Conservation (phyloP, 2,329 filamentous ascomycete species). For the Dactylellina sp. region DNA sequence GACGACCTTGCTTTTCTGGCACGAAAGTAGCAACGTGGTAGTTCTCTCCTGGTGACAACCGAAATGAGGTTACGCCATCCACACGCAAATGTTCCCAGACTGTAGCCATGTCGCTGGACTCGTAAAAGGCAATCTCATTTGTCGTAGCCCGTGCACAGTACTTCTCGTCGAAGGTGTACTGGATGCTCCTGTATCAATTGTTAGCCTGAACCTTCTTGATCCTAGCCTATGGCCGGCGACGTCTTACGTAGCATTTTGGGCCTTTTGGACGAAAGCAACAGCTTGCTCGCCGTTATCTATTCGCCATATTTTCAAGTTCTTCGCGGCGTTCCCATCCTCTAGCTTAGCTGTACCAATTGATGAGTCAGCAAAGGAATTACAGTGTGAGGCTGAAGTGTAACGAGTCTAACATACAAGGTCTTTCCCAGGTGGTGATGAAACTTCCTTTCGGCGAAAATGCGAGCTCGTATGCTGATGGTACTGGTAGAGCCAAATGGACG, state of each 20-base stretch:
- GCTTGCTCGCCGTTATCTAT: constrained; percentile 76
- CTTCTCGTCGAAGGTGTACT: constrained; percentile 93
- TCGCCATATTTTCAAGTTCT: constrained; percentile 97
- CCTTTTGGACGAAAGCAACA: constrained; percentile 95
- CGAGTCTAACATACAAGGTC: constrained; percentile 67
- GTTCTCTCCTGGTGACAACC: constrained; percentile 87
- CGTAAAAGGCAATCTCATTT: constrained; percentile 97
- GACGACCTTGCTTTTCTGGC: constrained; percentile 95
- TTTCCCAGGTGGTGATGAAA: constrained; percentile 96
- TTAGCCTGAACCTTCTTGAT: constrained; percentile 2
- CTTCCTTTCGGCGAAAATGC: constrained; percentile 93
- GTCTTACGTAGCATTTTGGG: constrained; percentile 82
- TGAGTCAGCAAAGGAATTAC: background rate
- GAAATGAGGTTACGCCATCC: constrained; percentile 90
- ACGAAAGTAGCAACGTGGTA: constrained; percentile 94
- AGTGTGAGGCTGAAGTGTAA: background rate
- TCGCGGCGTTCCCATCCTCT: constrained; percentile 88
- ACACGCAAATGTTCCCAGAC: constrained; percentile 96
- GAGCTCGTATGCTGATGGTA: constrained; percentile 90
- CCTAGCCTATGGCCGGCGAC: background rate
- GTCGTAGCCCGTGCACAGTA: constrained; percentile 93
- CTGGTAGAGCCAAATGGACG: constrained; percentile 78
- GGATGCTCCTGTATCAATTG: constrained; percentile 73
- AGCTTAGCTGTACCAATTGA: constrained; percentile 74
- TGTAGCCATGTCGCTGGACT: constrained; percentile 83